Evolutionary conservation across 257 asterid species (phyloP), one percentile per base, ranked within the genome.

Genomic region (Lantana camara): DNA sequence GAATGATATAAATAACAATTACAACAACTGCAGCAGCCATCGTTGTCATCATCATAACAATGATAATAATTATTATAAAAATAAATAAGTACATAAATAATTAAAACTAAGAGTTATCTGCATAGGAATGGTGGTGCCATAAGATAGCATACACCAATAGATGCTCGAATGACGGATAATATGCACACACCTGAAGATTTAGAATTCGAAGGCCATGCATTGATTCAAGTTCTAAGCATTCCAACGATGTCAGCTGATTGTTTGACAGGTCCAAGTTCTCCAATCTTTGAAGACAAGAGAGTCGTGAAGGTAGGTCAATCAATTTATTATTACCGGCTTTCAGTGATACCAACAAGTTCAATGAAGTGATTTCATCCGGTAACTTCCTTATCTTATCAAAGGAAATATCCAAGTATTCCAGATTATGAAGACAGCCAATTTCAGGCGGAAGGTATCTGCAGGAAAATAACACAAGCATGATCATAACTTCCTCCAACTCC

Each of bases 361-460:
- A 75, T 42, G 55, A 74, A 75, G 90, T 72, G 65, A 93, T 77
- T 75, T 93, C 97, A 72, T 73, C 77, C 0, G 97, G 99, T 67
- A 94, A 84, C 61, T 67, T 86, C 92, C 87, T 90, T 89, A 94
- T 78, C 80, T 90, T 90, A 74, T 94, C 90, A 68, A 88, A 94
- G 34, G 99, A 94, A 73, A 90, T 82, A 73, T 94, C 90, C 72
- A 94, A 80, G 79, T 73, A 78, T 80, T 93, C 99, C 75, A 93
- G 80, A 66, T 80, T 83, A 67, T 21, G 64, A 41, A 93, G 97
- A 57, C 73, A 84, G 46, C 90, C 96, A 66, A 93, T 94, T 77
- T 90, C 99, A 17, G 95, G 91, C 61, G 97, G 99, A 56, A 94
- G 90, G 78, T 78, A 85, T 80, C 99, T 94, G 91, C 84, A 86